A percentile compares a stretch with the other conserved stretches of the same genome.
These are phyloP conservation scores for Alternaria tenuissima DNA, from an alignment of 2,329 filamentous ascomycete genomes.

Conservation along the genomic window DNA sequence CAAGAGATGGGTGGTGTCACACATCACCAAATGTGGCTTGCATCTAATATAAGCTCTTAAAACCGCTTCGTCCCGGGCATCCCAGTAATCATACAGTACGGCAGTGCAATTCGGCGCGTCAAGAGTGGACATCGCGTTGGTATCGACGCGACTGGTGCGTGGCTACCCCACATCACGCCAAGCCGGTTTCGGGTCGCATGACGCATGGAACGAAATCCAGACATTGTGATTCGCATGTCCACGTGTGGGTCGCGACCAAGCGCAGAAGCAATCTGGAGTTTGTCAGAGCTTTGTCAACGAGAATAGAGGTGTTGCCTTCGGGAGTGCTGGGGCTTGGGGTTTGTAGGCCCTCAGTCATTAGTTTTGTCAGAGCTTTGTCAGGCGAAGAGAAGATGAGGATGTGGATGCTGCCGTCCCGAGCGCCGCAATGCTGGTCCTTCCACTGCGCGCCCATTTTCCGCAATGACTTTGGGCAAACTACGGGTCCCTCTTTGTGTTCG, in stretches of 20 bases:
- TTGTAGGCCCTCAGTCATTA: no score
- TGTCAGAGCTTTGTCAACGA: conserved; percentile 26
- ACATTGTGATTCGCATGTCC: conserved; percentile 20
- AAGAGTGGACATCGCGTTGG: neutral
- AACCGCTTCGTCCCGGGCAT: neutral
- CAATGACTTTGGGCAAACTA: neutral
- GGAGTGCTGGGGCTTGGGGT: no score
- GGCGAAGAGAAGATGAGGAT: neutral
- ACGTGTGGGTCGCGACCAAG: conserved; percentile 6
- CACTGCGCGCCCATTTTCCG: neutral
- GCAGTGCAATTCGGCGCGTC: conserved; percentile 30
- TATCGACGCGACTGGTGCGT: conserved; percentile 4
- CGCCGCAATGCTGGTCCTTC: neutral
- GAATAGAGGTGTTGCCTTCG: no score
- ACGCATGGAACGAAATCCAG: conserved; percentile 11
- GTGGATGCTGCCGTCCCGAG: neutral
- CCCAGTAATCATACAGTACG: conserved; percentile 16
- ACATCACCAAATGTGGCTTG: neutral
- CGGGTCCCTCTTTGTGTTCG: neutral
- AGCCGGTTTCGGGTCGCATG: conserved; percentile 17
- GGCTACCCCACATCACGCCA: conserved; percentile 38
- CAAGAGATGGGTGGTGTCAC: neutral
- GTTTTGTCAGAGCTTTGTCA: conserved; percentile 28
- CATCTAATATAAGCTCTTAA: conserved; percentile 6
- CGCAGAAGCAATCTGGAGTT: conserved; percentile 6